Conservation (phyloP, 805 yeast genomes). For the Candida boleticola region DNA sequence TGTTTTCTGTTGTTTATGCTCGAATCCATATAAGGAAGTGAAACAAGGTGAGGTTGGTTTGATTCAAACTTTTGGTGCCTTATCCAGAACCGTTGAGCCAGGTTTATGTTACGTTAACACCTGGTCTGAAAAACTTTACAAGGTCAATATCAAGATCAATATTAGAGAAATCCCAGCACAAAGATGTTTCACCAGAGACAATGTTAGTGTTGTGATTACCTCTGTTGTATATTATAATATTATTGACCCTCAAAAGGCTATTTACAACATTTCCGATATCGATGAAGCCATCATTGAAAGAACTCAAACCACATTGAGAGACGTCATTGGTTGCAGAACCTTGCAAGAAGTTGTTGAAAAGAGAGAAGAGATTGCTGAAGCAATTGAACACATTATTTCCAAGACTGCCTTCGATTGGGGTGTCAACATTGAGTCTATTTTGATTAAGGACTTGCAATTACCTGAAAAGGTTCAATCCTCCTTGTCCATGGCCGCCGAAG, state of each 20-base stretch:
- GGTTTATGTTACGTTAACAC: slow-evolving; percentile 65
- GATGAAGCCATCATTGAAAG: slow-evolving; percentile 58
- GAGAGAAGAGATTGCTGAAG: slow-evolving; percentile 66
- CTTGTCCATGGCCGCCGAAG: slow-evolving; percentile 72
- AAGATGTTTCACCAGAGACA: slow-evolving; percentile 68
- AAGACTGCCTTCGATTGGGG: slow-evolving; percentile 71
- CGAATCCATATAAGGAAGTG: slow-evolving; percentile 60
- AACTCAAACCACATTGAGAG: slow-evolving; percentile 71
- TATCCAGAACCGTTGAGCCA: slow-evolving; percentile 64
- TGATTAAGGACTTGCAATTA: slow-evolving; percentile 63
- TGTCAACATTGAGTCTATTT: slow-evolving; percentile 61
- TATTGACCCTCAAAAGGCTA: slow-evolving; percentile 65
- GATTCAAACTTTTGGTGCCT: slow-evolving; percentile 63
- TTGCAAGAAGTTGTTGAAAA: slow-evolving; percentile 73
- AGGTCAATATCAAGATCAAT: slow-evolving; percentile 54
- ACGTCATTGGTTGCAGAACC: slow-evolving; percentile 63
- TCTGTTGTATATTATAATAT: slow-evolving; percentile 68
- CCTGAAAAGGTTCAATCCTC: slow-evolving; percentile 56
- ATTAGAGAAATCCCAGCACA: slow-evolving; percentile 67
- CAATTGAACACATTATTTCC: slow-evolving; percentile 59
- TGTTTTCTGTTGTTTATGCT: slow-evolving; percentile 53
- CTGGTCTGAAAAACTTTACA: slow-evolving; percentile 54
- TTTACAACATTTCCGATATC: slow-evolving; percentile 54
- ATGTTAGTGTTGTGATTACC: slow-evolving; percentile 59
- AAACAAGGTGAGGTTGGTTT: slow-evolving; percentile 69